phyloP scores from a whole-genome alignment of 1,284 basidiomycete species.

The Gomphus bonarii region DNA sequence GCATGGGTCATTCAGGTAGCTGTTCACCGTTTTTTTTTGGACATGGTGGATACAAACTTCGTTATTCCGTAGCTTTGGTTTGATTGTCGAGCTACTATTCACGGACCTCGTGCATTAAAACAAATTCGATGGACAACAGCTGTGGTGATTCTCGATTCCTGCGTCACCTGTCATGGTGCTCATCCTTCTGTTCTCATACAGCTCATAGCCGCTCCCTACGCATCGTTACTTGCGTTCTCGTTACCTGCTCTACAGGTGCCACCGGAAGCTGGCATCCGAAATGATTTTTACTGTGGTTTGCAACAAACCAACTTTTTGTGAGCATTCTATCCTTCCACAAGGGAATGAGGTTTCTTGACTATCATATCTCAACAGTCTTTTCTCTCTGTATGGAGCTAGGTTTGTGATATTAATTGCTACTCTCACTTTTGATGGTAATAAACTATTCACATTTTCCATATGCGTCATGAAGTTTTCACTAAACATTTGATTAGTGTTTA shows the following conservation, averaged over 20 bases:
- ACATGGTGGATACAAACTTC: background rate
- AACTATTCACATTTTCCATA: background rate
- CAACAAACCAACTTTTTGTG: too few relatives aligned
- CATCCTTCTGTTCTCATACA: too few relatives aligned
- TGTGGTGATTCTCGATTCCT: too few relatives aligned
- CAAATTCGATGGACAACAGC: too few relatives aligned
- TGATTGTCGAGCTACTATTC: background rate
- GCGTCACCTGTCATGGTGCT: too few relatives aligned
- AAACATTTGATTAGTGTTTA: background rate
- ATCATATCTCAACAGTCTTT: background rate
- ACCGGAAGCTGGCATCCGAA: background rate
- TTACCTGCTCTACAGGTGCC: constrained; percentile 3
- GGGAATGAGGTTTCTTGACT: too few relatives aligned
- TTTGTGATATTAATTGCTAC: background rate
- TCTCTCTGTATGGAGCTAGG: background rate
- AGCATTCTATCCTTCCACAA: too few relatives aligned
- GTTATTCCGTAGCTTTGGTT: background rate
- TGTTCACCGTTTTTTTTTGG: background rate
- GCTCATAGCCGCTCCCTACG: too few relatives aligned
- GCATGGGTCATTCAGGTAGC: background rate
- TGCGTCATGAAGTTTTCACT: background rate
- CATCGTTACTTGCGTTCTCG: too few relatives aligned
- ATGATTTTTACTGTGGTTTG: background rate
- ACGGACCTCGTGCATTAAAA: too few relatives aligned
- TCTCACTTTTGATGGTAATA: background rate